A percentile compares a stretch with the other conserved stretches of the same genome.
Conservation (phyloP, 2,329 filamentous ascomycete species). For the Neonectria sp. region DNA sequence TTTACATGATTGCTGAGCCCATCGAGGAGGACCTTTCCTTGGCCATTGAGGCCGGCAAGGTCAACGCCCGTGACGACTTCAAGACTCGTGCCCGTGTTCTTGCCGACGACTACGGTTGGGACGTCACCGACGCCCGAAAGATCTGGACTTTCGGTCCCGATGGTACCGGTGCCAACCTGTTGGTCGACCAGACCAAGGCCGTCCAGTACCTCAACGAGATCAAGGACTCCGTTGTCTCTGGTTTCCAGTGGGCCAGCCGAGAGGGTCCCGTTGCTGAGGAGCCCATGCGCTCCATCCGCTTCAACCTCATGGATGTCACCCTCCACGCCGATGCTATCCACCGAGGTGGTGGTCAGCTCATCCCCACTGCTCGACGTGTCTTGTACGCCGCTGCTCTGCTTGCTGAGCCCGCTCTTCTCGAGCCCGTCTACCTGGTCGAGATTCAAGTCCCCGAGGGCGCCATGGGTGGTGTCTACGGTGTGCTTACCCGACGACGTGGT, state of each 20-base stretch:
- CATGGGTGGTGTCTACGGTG: conserved; percentile 99
- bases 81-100: conserved; percentile 97
- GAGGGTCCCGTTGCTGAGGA: conserved; percentile 99
- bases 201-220: conserved; percentile 99
- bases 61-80: conserved; percentile 97
- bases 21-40: conserved; percentile 91
- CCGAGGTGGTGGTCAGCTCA: conserved; percentile 99
- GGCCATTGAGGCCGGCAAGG: conserved; percentile 93
- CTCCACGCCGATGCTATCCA: conserved; percentile 99
- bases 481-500: conserved; percentile 96
- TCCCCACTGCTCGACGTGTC: conserved; percentile 97
- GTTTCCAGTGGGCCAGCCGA: conserved; percentile 99
- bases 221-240: conserved; percentile 99
- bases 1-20: conserved; percentile 95
- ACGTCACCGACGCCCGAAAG: conserved; percentile 99
- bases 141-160: conserved; percentile 99
- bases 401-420: conserved; percentile 90
- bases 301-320: conserved; percentile 99
- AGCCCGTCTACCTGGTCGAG: conserved; percentile 99
- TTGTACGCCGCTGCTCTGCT: conserved; percentile 94
- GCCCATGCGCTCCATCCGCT: conserved; percentile 96
- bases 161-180: conserved; percentile 96
- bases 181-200: conserved; percentile 99
- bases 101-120: conserved; percentile 98
- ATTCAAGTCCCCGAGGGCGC: conserved; percentile 98